These are phyloP conservation scores for Celoporthe dispersa DNA, from an alignment of 2,329 filamentous ascomycete genomes.

Conservation along the genomic window DNA sequence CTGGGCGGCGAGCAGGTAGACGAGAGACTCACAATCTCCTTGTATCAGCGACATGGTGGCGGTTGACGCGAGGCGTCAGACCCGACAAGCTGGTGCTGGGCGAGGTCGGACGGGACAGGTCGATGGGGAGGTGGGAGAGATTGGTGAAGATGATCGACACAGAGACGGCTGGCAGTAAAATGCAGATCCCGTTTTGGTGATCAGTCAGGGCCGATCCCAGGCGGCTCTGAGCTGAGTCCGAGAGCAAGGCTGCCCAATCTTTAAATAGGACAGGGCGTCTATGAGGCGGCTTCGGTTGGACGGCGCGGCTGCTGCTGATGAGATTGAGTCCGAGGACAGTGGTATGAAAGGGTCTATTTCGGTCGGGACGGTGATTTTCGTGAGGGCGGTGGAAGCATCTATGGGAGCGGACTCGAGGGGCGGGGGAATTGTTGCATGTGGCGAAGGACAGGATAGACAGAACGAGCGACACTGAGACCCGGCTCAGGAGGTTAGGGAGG, in stretches of 20 bases:
- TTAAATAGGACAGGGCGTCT: slow-evolving; percentile 26
- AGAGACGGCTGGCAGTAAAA: slow-evolving; percentile 5
- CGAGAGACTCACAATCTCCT: slow-evolving; percentile 18
- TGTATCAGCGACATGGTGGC: slow-evolving; percentile 25
- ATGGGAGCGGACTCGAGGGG: neutral
- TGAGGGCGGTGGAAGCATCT: neutral
- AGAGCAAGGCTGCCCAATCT: slow-evolving; percentile 26
- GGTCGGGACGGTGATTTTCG: neutral
- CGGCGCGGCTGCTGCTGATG: neutral
- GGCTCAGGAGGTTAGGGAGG: slow-evolving; percentile 10
- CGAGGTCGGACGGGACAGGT: neutral
- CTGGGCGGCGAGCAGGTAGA: neutral
- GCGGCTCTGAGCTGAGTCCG: slow-evolving; percentile 24
- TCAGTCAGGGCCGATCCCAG: slow-evolving; percentile 24
- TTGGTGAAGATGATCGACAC: slow-evolving; percentile 27
- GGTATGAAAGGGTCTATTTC: neutral
- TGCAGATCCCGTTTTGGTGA: slow-evolving; percentile 27
- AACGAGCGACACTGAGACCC: slow-evolving; percentile 19
- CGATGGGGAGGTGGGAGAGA: neutral
- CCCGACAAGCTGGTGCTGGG: neutral
- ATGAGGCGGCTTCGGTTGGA: slow-evolving; percentile 2
- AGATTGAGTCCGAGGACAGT: neutral
- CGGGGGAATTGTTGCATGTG: slow-evolving; percentile 11
- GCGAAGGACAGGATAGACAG: neutral
- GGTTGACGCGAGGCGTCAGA: slow-evolving; percentile 11